Evolutionary conservation across 148 eudicot genomes (phyloP).

Genomic region (Fallopia convolvulus): DNA sequence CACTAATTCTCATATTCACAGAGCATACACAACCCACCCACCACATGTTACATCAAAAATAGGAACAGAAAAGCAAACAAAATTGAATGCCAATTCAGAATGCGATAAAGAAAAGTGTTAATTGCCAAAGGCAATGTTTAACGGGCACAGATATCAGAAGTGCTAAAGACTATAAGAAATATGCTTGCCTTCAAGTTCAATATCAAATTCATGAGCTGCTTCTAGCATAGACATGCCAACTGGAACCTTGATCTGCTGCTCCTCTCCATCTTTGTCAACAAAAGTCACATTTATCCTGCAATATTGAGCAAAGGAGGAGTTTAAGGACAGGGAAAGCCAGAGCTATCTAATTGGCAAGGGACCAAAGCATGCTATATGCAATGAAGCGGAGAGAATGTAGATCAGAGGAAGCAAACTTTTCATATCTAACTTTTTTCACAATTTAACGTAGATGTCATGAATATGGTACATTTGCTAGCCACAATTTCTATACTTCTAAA

Average conservation of each 20-base stretch:
- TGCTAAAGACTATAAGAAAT: neutral
- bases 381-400: neutral
- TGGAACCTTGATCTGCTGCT: conserved; percentile 66
- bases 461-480: neutral
- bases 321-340: neutral
- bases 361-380: neutral
- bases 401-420: neutral
- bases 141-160: neutral
- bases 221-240: conserved; percentile 87
- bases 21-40: neutral
- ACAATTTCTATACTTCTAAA: neutral
- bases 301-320: neutral
- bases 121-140: neutral
- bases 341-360: neutral
- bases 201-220: conserved; percentile 92
- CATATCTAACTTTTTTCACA: neutral
- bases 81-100: neutral
- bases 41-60: neutral
- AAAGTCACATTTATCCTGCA: conserved; percentile 92
- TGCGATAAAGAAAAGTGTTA: neutral
- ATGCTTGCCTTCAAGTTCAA: conserved; percentile 81
- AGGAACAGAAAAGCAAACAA: neutral
- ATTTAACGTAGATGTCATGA: neutral
- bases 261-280: conserved; percentile 85
- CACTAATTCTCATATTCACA: neutral